Percentiles rank a stretch among this genome's conserved stretches.
Conservation (phyloP, 2,329 filamentous ascomycete species). For the Talaromyces funiculosus region DNA sequence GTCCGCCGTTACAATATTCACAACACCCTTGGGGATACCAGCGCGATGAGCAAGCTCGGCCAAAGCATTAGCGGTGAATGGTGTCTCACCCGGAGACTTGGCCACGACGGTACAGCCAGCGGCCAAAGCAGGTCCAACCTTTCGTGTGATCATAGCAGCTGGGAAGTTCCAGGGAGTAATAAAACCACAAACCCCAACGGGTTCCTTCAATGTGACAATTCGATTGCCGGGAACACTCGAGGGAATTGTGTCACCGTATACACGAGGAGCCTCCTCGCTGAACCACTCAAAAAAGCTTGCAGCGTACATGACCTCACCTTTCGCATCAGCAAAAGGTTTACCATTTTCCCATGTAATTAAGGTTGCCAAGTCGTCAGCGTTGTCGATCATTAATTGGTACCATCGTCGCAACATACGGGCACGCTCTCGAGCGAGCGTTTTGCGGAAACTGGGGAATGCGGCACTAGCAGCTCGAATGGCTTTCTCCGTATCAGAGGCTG, state of each 20-base stretch:
- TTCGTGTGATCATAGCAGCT: constrained; percentile 49
- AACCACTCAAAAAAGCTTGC: constrained; percentile 60
- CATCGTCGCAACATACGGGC: constrained; percentile 59
- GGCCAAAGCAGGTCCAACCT: constrained; percentile 60
- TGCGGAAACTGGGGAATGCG: constrained; percentile 60
- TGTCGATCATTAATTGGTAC: constrained; percentile 62
- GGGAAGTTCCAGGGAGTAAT: constrained; percentile 65
- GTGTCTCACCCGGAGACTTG: constrained; percentile 88
- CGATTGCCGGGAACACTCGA: constrained; percentile 55
- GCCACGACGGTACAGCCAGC: constrained; percentile 93
- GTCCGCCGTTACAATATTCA: constrained; percentile 79
- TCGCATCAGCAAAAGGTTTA: constrained; percentile 58
- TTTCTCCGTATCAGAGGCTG: constrained; percentile 65
- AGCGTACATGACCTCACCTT: constrained; percentile 55
- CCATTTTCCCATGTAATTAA: constrained; percentile 67
- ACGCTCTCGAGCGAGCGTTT: constrained; percentile 56
- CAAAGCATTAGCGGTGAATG: constrained; percentile 80
- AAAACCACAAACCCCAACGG: constrained; percentile 61
- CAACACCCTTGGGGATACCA: constrained; percentile 81
- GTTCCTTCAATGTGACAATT: constrained; percentile 59
- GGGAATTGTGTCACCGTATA: constrained; percentile 58
- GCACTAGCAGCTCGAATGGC: constrained; percentile 79
- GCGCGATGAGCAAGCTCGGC: constrained; percentile 81
- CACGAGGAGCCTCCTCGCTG: constrained; percentile 54
- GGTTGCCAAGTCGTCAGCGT: constrained; percentile 59